These are phyloP conservation scores for Blastomyces percursus DNA, from an alignment of 2,329 filamentous ascomycete genomes.

Conservation along the genomic window DNA sequence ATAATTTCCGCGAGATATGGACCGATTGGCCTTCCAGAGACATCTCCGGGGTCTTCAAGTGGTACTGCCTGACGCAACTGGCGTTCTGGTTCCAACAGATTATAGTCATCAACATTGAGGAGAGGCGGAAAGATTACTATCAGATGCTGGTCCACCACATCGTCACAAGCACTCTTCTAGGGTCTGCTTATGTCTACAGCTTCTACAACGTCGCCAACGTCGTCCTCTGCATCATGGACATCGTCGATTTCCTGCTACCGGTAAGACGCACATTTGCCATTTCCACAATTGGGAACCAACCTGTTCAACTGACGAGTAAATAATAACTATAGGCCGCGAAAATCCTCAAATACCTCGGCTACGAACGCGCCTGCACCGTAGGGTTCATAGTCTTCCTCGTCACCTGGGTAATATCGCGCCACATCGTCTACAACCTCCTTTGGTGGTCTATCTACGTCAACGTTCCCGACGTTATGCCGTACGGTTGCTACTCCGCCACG, in stretches of 20 bases:
- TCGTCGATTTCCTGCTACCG: conserved; percentile 78
- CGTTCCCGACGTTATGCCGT: conserved; percentile 49
- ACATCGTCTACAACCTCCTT: conserved; percentile 65
- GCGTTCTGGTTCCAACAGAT: conserved; percentile 93
- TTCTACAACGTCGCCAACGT: conserved; percentile 79
- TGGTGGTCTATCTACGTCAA: conserved; percentile 73
- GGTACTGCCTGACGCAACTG: conserved; percentile 81
- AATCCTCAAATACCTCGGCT: conserved; percentile 81
- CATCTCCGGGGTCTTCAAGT: conserved; percentile 63
- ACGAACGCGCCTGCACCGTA: conserved; percentile 63
- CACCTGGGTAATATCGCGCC: conserved; percentile 72
- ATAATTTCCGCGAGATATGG: conserved; percentile 71
- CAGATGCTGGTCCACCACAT: conserved; percentile 96
- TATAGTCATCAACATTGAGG: conserved; percentile 86
- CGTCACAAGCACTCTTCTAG: conserved; percentile 72
- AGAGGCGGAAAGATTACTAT: conserved; percentile 84
- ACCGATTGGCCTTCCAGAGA: conserved; percentile 71
- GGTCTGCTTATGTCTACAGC: conserved; percentile 74
- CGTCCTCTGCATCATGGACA: conserved; percentile 84
- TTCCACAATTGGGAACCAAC: neutral
- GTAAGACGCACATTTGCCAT: conserved; percentile 44
- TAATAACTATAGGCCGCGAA: conserved; percentile 59
- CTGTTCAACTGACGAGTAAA: neutral
- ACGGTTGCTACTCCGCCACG: conserved; percentile 58
- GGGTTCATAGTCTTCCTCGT: conserved; percentile 78